Base-by-base conservation (phyloP, 345 rosid species). In the Bruguiera parviflora region DNA sequence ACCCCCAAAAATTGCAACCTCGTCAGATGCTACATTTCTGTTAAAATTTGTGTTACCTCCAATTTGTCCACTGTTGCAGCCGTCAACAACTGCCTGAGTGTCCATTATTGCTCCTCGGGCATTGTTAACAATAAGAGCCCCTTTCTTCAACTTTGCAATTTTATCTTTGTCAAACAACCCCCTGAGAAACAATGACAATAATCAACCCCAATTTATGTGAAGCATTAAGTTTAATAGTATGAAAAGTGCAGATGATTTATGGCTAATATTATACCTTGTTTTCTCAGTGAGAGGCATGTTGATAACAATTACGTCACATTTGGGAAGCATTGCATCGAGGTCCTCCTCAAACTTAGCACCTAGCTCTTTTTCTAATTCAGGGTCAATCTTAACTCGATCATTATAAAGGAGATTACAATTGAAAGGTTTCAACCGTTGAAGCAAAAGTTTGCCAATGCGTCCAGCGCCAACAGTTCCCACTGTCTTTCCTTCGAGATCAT, bases 21-120 rank as follows among this genome's bases (percentile, higher is more conserved):
- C 3, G 11, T 27, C 28, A 27, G 7, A 24, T 9, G 33, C 33
- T 25, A 20, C 32, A 5, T 63, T 25, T 20, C 27, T 28, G 52
- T 29, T 28, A 16, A 53, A 18, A 33, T 4, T 39, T 32, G 22
- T 18, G 33, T 57, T 56, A 85, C 96, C 98, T 77, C 82, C 98
- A 71, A 94, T 86, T 10, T 88, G 98, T 71, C 97, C 97, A 64
- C 87, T 91, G 32, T 88, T 72, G 66, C 86, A 86, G 35, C 93
- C 98, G 63, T 94, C 92, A 2, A 78, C 97, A 73, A 94, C 96
- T 6, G 97, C 96, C 72, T 89, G 92, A 13, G 89, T 83, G 15
- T 94, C 96, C 95, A 89, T 87, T 70, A 94, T 89, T 55, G 98
- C 96, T 76, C 93, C 98, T 73, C 98, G 85, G 27, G 98, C 98